Base-by-base conservation (phyloP, 352 stramenopile genomes). In the Globisporangium parvum region DNA sequence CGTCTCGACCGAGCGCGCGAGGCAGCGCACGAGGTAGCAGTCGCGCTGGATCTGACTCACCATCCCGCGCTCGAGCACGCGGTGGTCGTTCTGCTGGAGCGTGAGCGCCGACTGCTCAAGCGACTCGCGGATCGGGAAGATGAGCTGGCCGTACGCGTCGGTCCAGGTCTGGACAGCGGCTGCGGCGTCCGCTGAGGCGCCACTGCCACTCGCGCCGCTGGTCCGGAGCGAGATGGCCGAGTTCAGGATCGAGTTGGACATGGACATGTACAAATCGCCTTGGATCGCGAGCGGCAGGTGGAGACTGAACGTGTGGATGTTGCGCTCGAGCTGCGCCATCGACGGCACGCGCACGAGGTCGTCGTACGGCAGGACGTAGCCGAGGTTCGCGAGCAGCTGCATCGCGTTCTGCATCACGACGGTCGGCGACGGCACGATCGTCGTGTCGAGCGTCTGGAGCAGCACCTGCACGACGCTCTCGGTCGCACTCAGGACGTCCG, bases 221-320 rank as follows among this genome's bases (percentile, higher is more conserved):
- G 31, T 37, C 31, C 70, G 71, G 51, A 90, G 64, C 2, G 80
- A 88, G 49, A 88, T 88, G 5, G 75, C 77, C 28, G 80, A 85
- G 63, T 88, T 87, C 31, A 93, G 40, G 59, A 90, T 85, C 9
- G 75, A 88, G 59, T 90, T 87, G 0, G 80, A 87, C 73, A 91
- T 85, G 1, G 82, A 83, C 17, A 77, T 88, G 57, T 88, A 93
- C 21, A 93, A 59, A 47, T 89, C 77, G 31, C 76, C 78, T 58
- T 93, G 80, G 53, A 93, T 88, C 21, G 70, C 62, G 10, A 85
- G 65, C 21, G 75, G 80, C 21, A 93, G 60, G 35, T 91, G 78
- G 49, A 84, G 59, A 21, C 80, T 86, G 60, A 93, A 91, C 47
- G 75, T 66, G 48, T 91, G 82, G 45, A 93, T 80, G 50, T 87